Base-by-base conservation (phyloP, 768 basidiomycete genomes). In the Suillus variegatus region DNA sequence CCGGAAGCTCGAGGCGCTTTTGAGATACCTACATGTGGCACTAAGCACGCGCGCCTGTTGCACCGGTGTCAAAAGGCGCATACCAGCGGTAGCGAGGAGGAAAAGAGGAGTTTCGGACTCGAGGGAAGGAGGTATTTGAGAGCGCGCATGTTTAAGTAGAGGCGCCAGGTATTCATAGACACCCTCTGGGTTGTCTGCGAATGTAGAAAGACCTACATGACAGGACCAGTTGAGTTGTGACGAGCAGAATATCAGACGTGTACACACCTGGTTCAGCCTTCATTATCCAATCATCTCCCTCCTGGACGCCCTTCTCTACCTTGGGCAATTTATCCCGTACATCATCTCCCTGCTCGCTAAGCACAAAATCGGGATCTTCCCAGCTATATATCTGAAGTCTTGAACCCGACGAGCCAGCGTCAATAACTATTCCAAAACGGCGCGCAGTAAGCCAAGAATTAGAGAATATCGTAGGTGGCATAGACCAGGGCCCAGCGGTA, bases 321-420 rank as follows among this genome's bases (percentile, higher is more conserved):
- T 86, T 87, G 16, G 95, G 95, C 54, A 99, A 78, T 3, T 81
- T 79, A 66, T 85, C 80, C 12, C 83, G 79, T 8, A 86, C 82
- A 20, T 81, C 77, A 28, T 81, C 79, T 64, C 81, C 81, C 58
- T 84, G 81, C 65, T 86, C 82, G 64, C 85, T 82, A 20, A 84
- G 81, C 52, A 88, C 81, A 9, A 82, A 75, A 64, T 86, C 83
- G 25, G 96, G 91, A 75, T 98, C 91, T 68, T 86, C 86, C 97
- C 97, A 99, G 76, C 93, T 95, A 80, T 99, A 99, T 70, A 99
- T 94, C 76, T 98, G 96, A 43, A 98, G 81, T 62, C 97, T 83
- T 6, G 97, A 98, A 36, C 97, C 97, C 28, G 95, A 98, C 75
- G 95, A 97, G 66, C 97, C 97, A 74, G 97, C 97, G 82, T 99